Percentiles rank a stretch among this genome's conserved stretches.
phyloP scores from a whole-genome alignment of 2,329 filamentous ascomycete species.

The Aspergillus sp. region DNA sequence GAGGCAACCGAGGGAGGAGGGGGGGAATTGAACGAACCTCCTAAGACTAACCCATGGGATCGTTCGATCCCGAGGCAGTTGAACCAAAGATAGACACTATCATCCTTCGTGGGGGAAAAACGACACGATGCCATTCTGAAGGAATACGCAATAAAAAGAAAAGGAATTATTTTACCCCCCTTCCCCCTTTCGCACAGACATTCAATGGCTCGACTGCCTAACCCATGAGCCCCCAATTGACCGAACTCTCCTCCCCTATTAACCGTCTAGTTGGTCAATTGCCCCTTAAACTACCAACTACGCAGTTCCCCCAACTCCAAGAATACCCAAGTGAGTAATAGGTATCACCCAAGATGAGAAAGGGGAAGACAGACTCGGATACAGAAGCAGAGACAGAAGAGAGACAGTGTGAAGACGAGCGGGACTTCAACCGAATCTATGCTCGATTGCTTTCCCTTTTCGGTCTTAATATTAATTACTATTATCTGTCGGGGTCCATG shows the following conservation, averaged over 20 bases:
- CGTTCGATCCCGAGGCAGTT: background rate
- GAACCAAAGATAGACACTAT: background rate
- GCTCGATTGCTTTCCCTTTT: background rate
- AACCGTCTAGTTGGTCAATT: background rate
- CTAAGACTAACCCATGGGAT: background rate
- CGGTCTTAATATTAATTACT: background rate
- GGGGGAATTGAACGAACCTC: background rate
- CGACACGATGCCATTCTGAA: background rate
- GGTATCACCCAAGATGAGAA: background rate
- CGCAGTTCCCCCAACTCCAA: background rate
- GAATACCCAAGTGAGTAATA: background rate
- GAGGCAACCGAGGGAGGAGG: background rate
- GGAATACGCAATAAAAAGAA: background rate
- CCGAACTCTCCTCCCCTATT: background rate
- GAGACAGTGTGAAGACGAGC: background rate
- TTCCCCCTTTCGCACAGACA: background rate
- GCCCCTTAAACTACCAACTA: background rate
- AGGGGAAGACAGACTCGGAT: background rate
- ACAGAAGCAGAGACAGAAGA: too few species aligned
- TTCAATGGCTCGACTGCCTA: background rate
- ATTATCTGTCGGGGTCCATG: background rate
- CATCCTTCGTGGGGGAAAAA: background rate
- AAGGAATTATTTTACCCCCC: background rate
- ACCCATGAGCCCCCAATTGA: background rate
- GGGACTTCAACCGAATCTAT: background rate